Base-by-base conservation (phyloP, 768 basidiomycete species). In the Tulasnella sp. region DNA sequence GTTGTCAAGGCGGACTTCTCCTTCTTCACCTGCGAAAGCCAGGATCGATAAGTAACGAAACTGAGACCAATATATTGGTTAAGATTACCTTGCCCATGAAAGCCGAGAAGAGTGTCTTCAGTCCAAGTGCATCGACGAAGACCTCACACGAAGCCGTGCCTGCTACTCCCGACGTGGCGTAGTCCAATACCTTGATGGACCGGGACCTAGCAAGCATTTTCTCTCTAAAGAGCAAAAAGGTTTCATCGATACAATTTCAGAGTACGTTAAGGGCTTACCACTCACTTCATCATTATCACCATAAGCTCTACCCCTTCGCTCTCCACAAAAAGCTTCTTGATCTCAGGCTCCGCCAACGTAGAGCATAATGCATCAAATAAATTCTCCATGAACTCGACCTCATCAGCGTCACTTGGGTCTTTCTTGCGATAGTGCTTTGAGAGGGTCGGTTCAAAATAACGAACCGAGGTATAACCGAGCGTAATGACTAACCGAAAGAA, bases 311-410 rank as follows among this genome's bases (percentile, higher is more conserved):
- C 82, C 1, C 96, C 96, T 70, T 99, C 96, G 19, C 84, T 84
- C 9, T 83, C 80, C n/a, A 92, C 72, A 72, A 99, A 98, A 2
- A 82, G 71, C 17, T 77, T 70, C 71, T 97, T 98, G 68, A 86
- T 81, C 49, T 82, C 75, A 12, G 83, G 75, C 70, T 94, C 92
- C 31, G 75, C 80, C 22, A 98, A 75, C 0, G 84, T 78, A 0
- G 92, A 93, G 68, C 96, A 98, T 22, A 99, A 71, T 0, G 83
- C 71, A 68, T 97, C 89, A 67, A 98, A 98, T 2, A 91, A 66
- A 70, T 99, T 98, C 69, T 98, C 96, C 92, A 98, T 93, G 71
- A 92, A 98, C 69, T 99, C 96, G 3, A 82, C 76, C 72, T 99
- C 96, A 62, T 98, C 96, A 7, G 84, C 78, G 63, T 92, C 84